phyloP scores from a whole-genome alignment of 2,329 filamentous ascomycete genomes.

The Trichoderma pleuroti region DNA sequence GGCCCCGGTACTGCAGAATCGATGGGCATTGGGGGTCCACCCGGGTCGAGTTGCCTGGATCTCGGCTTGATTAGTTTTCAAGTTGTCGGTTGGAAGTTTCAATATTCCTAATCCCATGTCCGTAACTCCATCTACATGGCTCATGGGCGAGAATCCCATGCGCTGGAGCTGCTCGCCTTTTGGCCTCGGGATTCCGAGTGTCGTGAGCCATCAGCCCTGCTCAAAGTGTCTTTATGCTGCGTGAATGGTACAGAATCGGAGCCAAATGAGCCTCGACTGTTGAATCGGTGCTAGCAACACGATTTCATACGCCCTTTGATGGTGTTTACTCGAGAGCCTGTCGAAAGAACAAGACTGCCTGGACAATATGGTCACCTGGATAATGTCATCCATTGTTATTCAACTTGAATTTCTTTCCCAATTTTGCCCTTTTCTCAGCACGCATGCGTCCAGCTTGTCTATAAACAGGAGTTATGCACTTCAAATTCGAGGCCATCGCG shows the following conservation, averaged over 20 bases:
- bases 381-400: not conserved
- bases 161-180: not conserved
- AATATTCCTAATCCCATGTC: not conserved
- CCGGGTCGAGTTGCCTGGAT: not conserved
- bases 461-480: not conserved
- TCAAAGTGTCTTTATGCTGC: not conserved
- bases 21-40: not conserved
- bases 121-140: not conserved
- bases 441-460: not conserved
- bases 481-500: not conserved
- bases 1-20: not conserved
- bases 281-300: too few relatives aligned
- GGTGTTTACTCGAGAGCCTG: too few relatives aligned
- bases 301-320: too few relatives aligned
- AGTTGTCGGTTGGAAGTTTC: not conserved
- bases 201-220: not conserved
- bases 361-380: too few relatives aligned
- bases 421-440: rapidly evolving
- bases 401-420: not conserved
- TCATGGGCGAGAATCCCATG: not conserved
- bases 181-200: not conserved
- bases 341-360: too few relatives aligned
- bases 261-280: too few relatives aligned
- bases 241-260: too few relatives aligned
- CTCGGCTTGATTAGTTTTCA: not conserved